phyloP scores from a whole-genome alignment of 306 rosid genomes.

The Corylus avellana region DNA sequence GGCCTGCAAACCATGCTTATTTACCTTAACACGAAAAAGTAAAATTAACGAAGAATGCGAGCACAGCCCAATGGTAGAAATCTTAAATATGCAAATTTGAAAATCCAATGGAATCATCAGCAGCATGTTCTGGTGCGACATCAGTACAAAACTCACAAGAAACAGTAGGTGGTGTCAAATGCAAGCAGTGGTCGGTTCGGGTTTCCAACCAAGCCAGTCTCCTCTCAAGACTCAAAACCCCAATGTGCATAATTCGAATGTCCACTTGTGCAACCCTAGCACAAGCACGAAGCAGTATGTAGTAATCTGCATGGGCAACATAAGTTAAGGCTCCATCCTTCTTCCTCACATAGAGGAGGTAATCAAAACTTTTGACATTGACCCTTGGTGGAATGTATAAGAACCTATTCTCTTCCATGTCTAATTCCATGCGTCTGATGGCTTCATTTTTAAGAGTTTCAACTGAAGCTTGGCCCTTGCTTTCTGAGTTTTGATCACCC shows the following conservation, averaged over 20 bases:
- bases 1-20: too few relatives aligned
- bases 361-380: constrained; percentile 44
- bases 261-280: constrained; percentile 73
- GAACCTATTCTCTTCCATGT: constrained; percentile 87
- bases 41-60: too few relatives aligned
- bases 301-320: constrained; percentile 87
- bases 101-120: constrained; percentile 30
- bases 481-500: constrained; percentile 26
- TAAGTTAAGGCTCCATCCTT: constrained; percentile 56
- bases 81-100: constrained; percentile 34
- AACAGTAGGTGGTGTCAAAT: constrained; percentile 39
- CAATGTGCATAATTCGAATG: constrained; percentile 68
- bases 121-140: constrained; percentile 30
- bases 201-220: constrained; percentile 76
- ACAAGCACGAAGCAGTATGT: constrained; percentile 77
- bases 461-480: constrained; percentile 25
- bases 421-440: constrained; percentile 56
- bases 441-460: constrained; percentile 44
- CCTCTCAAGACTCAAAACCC: constrained; percentile 72
- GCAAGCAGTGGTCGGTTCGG: constrained; percentile 48
- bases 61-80: not conserved
- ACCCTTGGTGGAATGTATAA: constrained; percentile 65
- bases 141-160: constrained; percentile 65
- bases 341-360: constrained; percentile 77
- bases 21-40: too few relatives aligned